These are phyloP conservation scores for Narthecium ossifragum DNA, from an alignment of 106 monocot species.

Conservation along the genomic window DNA sequence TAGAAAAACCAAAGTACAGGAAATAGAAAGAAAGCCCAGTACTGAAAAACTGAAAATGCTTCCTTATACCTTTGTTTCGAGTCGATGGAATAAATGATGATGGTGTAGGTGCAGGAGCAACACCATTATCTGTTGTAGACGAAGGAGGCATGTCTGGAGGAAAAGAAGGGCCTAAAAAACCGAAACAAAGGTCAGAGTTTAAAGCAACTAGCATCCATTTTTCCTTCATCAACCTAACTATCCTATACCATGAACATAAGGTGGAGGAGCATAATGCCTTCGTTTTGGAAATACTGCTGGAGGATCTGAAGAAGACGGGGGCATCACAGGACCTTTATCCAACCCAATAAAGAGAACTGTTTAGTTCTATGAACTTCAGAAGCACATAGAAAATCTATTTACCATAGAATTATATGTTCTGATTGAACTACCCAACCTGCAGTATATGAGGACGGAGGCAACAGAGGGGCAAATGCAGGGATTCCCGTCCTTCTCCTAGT, in stretches of 20 bases:
- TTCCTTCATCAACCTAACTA: too few species aligned
- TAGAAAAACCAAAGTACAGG: too few species aligned
- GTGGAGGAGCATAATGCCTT: slow-evolving; percentile 25
- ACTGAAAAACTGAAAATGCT: neutral
- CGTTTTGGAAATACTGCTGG: slow-evolving; percentile 15
- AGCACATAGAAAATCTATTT: neutral
- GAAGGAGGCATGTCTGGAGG: slow-evolving; percentile 27
- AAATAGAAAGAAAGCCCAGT: neutral
- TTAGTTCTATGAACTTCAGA: neutral
- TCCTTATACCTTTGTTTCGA: slow-evolving; percentile 16
- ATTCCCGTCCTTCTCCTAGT: slow-evolving; percentile 12
- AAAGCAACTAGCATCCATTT: too few species aligned
- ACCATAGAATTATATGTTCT: neutral
- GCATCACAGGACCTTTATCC: slow-evolving; percentile 15
- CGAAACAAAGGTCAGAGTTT: too few species aligned
- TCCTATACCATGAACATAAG: slow-evolving; percentile 24
- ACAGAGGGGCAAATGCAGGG: slow-evolving; percentile 24
- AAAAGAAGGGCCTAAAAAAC: slow-evolving; percentile 29
- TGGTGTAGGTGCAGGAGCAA: slow-evolving; percentile 19
- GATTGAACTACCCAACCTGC: slow-evolving; percentile 33
- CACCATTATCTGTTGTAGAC: slow-evolving; percentile 14
- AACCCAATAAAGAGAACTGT: neutral
- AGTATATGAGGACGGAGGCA: slow-evolving; percentile 30
- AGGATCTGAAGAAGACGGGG: slow-evolving; percentile 32
- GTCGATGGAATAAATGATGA: slow-evolving; percentile 19